These are phyloP conservation scores for Rhodotorula sp. DNA, from an alignment of 1,284 basidiomycete species.

Conservation along the genomic window DNA sequence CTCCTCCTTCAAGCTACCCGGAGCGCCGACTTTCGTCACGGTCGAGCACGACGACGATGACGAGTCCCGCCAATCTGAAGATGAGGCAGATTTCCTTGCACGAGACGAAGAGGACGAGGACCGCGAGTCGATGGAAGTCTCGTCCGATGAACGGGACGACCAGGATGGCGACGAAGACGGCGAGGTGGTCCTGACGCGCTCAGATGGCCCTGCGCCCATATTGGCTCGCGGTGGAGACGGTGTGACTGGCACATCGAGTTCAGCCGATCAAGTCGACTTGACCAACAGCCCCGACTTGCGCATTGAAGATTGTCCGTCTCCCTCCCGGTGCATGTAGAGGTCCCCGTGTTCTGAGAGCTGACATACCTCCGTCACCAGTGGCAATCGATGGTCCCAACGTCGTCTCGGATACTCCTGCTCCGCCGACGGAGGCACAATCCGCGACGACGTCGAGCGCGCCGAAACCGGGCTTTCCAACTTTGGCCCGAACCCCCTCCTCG, in stretches of 20 bases:
- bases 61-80: not conserved
- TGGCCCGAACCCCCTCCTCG: slow-evolving; percentile 12
- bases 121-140: not conserved
- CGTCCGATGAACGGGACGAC: not conserved
- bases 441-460: not conserved
- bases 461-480: slow-evolving; percentile 8
- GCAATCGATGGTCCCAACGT: slow-evolving; percentile 6
- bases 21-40: slow-evolving; percentile 5
- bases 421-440: not conserved
- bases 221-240: too few relatives aligned
- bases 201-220: not conserved
- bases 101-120: not conserved
- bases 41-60: not conserved
- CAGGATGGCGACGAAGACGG: not conserved
- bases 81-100: not conserved
- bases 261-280: not conserved
- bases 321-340: too few relatives aligned
- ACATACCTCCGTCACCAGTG: not conserved
- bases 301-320: slow-evolving; percentile 25
- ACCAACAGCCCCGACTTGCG: slow-evolving; percentile 17
- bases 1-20: slow-evolving; percentile 1
- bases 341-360: too few relatives aligned
- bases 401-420: slow-evolving; percentile 3
- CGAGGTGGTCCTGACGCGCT: not conserved
- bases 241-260: not conserved